Evolutionary conservation across 1,284 basidiomycete genomes (phyloP), one percentile per base, ranked within the genome.

Genomic region (Vanrija sp.): DNA sequence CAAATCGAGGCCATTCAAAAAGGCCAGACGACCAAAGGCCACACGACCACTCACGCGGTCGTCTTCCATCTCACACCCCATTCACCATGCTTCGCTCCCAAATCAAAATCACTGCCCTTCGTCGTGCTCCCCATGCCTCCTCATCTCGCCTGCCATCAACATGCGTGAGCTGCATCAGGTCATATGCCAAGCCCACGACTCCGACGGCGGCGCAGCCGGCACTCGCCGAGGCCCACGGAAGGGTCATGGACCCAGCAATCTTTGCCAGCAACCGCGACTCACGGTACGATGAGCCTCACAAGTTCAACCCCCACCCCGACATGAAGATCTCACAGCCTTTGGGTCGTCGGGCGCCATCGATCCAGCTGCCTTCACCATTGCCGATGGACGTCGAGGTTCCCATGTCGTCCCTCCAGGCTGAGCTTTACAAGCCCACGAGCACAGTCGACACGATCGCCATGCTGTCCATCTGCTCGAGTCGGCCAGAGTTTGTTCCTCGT

Each of bases 391-490:
- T 69, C 21, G 42, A 47, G 6, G 54, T 60, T 4, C 26, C 51
- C 0, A 44, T 58, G 1, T 52, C 57, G 25, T 54, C 61, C 7
- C 39, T 64, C 14, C 68, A 71, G 34, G 39, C 61, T 15, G 48
- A 58, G 3, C 63, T 75, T 14, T 77, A 74, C 60, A 68, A 69
- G 10, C 49, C 72, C 3, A 69, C 73, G 1, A 61, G 66, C 9
- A 62, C 72, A 10, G 55, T 77, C 38, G 74, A 76, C 52, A 62
- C 68, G 9, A 54, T 73, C 14, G 69, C 72, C 7, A 69, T 77
- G 61, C 71, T 77, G 18, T 67, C 65, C 6, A 71, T 77, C 44
- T 75, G 75, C 61, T 65, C 74, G n/a, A 56, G 66, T 7, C 54
- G 70, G 28, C 65, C 65, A 3, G 72, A 74, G 52, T 69, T 70